Percentiles rank a stretch among this genome's conserved stretches.
Conservation (phyloP, 345 rosid genomes). For the Populus nigra region DNA sequence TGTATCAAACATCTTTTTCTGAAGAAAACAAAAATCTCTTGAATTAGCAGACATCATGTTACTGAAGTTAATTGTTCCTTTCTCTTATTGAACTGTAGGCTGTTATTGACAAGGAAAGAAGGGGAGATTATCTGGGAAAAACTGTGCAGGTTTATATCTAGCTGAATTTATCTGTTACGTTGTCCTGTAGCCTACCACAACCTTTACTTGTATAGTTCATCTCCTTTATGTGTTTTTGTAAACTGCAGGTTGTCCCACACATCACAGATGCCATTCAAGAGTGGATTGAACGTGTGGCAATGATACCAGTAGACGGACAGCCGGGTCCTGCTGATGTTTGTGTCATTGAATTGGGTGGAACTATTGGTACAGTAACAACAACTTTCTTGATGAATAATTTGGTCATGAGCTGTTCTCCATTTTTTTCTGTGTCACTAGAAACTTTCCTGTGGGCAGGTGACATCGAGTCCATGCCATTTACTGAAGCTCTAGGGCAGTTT, state of each 20-base stretch:
- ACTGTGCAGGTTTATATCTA: slow-evolving; percentile 76
- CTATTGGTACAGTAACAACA: slow-evolving; percentile 55
- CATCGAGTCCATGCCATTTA: slow-evolving; percentile 97
- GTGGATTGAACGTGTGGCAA: slow-evolving; percentile 86
- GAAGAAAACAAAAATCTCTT: not conserved
- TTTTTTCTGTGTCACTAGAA: slow-evolving; percentile 7
- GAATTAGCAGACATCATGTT: not conserved
- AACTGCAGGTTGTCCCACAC: slow-evolving; percentile 87
- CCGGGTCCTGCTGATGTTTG: slow-evolving; percentile 90
- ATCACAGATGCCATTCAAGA: slow-evolving; percentile 95
- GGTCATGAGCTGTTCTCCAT: slow-evolving; percentile 7
- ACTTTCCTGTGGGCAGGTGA: slow-evolving; percentile 59
- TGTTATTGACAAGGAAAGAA: slow-evolving; percentile 92
- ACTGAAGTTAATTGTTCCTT: not conserved
- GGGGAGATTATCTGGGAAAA: slow-evolving; percentile 92
- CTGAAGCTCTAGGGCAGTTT: slow-evolving; percentile 97
- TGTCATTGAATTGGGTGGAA: slow-evolving; percentile 97
- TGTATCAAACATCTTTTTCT: not conserved
- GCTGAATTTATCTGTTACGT: slow-evolving; percentile 1
- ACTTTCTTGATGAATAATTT: not conserved
- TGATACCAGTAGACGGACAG: slow-evolving; percentile 76
- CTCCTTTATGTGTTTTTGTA: not conserved
- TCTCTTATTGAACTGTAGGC: slow-evolving; percentile 30
- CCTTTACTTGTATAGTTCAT: not conserved
- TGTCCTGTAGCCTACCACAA: not conserved